Percentiles rank a stretch among this genome's conserved stretches.
phyloP scores from a whole-genome alignment of 495 filamentous ascomycete genomes.

The Trichoderma asperelloides region DNA sequence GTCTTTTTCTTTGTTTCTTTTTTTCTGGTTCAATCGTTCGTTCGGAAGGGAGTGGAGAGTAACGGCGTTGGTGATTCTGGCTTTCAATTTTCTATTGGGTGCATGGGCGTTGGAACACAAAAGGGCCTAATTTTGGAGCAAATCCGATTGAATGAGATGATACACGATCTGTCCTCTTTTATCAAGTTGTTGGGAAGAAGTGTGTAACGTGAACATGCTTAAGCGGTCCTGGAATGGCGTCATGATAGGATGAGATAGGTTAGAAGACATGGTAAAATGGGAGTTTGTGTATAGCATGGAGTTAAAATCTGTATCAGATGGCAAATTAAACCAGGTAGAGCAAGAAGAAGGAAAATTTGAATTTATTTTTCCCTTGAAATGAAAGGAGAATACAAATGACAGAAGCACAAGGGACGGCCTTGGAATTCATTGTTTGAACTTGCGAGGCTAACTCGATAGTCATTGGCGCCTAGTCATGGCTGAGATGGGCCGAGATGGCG shows the following conservation, averaged over 20 bases:
- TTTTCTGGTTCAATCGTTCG: neutral
- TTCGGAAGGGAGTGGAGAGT: neutral
- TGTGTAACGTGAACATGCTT: neutral
- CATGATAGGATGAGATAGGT: neutral
- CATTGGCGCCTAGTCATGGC: too few species aligned
- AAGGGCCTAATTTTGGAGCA: neutral
- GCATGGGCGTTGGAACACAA: neutral
- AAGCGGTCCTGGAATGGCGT: neutral
- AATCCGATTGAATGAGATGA: neutral
- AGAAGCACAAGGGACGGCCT: neutral
- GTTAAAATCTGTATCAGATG: neutral
- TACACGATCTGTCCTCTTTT: slow-evolving; percentile 4
- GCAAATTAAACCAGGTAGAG: neutral
- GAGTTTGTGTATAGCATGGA: neutral
- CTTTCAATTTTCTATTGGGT: neutral
- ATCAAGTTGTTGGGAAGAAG: neutral
- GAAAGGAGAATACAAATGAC: neutral
- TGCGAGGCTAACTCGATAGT: too few species aligned
- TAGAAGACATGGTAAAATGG: neutral
- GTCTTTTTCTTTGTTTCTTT: too few species aligned
- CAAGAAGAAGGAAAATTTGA: neutral
- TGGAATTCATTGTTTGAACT: too few species aligned
- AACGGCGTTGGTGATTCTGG: neutral
- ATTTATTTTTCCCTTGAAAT: neutral
- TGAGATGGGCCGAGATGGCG: neutral